Conservation (phyloP, 768 basidiomycete genomes). For the Lentinula boryana region DNA sequence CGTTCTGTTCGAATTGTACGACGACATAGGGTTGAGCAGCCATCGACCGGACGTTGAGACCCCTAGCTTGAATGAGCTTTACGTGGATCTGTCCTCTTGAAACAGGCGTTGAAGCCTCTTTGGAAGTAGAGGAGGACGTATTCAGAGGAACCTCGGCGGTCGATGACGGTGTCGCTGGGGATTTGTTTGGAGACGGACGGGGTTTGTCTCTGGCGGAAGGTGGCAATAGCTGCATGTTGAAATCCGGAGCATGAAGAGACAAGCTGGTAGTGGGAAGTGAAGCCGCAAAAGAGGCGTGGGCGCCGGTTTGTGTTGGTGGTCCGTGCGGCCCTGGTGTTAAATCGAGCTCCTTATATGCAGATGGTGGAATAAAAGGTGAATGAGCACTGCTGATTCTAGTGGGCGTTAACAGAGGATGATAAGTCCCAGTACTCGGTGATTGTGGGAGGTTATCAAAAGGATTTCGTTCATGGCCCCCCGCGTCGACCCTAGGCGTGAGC, state of each 20-base stretch:
- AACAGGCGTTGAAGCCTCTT: conserved; percentile 24
- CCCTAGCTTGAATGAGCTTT: conserved; percentile 90
- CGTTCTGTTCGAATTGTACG: conserved; percentile 98
- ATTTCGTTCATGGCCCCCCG: conserved; percentile 1
- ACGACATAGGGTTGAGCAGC: conserved; percentile 85
- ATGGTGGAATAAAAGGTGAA: not conserved
- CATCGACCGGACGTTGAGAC: conserved; percentile 65
- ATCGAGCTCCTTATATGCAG: not conserved
- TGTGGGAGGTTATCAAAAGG: not conserved
- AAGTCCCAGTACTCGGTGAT: not conserved
- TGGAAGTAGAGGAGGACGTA: conserved; percentile 19
- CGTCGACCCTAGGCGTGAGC: conserved; percentile 1
- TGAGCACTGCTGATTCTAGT: not conserved
- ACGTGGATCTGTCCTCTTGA: conserved; percentile 82
- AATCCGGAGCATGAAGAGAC: conserved; percentile 81
- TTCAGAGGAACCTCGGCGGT: conserved; percentile 21
- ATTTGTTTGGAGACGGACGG: conserved; percentile 16
- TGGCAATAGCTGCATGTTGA: conserved; percentile 70
- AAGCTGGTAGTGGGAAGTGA: conserved; percentile 45
- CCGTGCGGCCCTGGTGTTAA: not conserved
- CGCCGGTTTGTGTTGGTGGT: not conserved
- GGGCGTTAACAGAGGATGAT: conserved; percentile 4
- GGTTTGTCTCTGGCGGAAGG: conserved; percentile 27
- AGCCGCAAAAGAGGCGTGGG: conserved; percentile 4
- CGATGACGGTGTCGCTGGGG: conserved; percentile 35